Base-by-base conservation (phyloP, 1,139 yeast species). In the Pneumocystis murina region DNA sequence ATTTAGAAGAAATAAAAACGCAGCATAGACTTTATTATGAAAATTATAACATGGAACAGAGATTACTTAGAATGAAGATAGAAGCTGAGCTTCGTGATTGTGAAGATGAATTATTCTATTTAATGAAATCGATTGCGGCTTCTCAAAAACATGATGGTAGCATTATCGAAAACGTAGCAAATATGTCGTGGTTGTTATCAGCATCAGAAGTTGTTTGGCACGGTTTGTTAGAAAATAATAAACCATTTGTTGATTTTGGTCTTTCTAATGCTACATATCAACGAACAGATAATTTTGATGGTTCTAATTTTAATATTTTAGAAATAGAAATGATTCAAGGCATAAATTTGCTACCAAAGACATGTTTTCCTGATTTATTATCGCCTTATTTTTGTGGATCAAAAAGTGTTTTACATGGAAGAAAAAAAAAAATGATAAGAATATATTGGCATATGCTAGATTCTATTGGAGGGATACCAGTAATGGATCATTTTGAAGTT, bases 401-500 rank as follows among this genome's bases (percentile, higher is more conserved):
- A 12, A 66, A 68, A 59, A 75, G 77, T 12, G 70, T 67, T 28
- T 61, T 66, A n/a, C 68, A 68, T 57, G 66, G 66, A 59, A 64
- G 65, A 55, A 67, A 67, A 35, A 62, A 64, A 35, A 73, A 75
- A 63, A 72, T 87, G 68, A 76, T 87, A 14, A 74, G 77, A 48
- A 76, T 86, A 62, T 77, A 79, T 17, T 90, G 97, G 97, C 80
- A 82, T 8, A 79, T 85, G 80, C 77, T 86, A 61, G 84, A 82
- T 55, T 88, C 95, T 0, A 87, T 90, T 64, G 97, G 96, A 4
- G 97, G 97, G 2, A 90, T 90, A 61, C 80, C 85, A 0, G 83
- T 88, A 39, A 75, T 90, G 69, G 81, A 80, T 33, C 76, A 79
- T 59, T 76, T 83, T 66, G 74, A 76, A 16, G 76, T 82, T 59